Base-by-base conservation (phyloP, 2,329 filamentous ascomycete genomes). In the Hortaea sp. region DNA sequence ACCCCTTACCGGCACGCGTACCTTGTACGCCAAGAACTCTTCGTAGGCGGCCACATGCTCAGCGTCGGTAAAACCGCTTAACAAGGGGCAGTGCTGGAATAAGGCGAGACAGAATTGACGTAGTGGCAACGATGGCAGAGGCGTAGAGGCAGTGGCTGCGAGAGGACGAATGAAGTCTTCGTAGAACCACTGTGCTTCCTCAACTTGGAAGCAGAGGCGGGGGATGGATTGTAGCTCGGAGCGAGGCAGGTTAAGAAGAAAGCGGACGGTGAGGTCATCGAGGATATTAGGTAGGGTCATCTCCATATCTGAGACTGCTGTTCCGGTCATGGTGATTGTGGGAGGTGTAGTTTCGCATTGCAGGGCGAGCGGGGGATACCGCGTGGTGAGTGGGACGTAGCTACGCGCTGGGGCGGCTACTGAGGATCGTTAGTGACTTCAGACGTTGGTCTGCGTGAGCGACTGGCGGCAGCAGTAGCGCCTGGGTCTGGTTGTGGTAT, bases 171-270 rank as follows among this genome's bases (percentile, higher is more conserved):
- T 88, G 64, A 98, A 98, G 69, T 98, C 92, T 74, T 98, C 92
- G 78, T 98, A 98, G 69, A 94, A 98, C 92, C 92, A 98, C 81
- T 98, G 94, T 59, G 92, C 92, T 69, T 98, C 94, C 69, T 98
- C 92, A 57, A 98, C 85, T 69, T 97, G 89, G 66, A 98, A 98
- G 70, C 90, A 97, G 69, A 98, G 92, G 63, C 92, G 84, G 63
- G 88, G 87, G 48, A 95, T 85, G 2, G 86, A 88, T 55, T 82
- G 81, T 41, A 97, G 78, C 67, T 98, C 92, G 67, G 92, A 88
- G 54, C 85, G 77, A 40, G 94, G 92, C 51, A 97, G 79, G 69
- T 98, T 97, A 68, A 97, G 88, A 63, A 98, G 90, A 70, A 98
- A 98, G 64, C 94, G 88, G 66, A 94, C 90, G 69, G 88, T 95